Evolutionary conservation across 805 yeast genomes (phyloP).

Genomic region (Kuraishia capsulata): DNA sequence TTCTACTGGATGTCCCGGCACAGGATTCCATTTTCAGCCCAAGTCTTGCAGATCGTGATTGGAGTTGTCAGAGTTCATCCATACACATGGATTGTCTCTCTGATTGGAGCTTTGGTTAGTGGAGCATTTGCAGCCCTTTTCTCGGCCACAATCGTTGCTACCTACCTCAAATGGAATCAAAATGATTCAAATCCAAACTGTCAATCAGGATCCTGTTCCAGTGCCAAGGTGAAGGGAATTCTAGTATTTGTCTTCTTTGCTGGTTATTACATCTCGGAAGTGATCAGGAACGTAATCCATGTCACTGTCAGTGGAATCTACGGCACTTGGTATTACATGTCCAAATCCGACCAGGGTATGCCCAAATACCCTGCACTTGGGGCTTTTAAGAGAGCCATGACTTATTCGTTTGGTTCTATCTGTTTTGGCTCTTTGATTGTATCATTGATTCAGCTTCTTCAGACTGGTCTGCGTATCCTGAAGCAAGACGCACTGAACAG

Average conservation of each 20-base stretch:
- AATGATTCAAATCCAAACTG: conserved; percentile 41
- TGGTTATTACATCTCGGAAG: conserved; percentile 78
- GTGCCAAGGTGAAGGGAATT: conserved; percentile 56
- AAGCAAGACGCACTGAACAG: conserved; percentile 24
- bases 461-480: conserved; percentile 41
- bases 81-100: conserved; percentile 47
- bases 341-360: conserved; percentile 65
- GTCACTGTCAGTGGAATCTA: conserved; percentile 69
- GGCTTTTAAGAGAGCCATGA: conserved; percentile 41
- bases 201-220: conserved; percentile 39
- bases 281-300: conserved; percentile 65
- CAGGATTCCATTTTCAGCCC: conserved; percentile 68
- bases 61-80: conserved; percentile 65
- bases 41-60: conserved; percentile 56
- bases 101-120: conserved; percentile 48
- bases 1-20: conserved; percentile 65
- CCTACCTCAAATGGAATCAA: conserved; percentile 62
- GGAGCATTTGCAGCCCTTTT: conserved; percentile 61
- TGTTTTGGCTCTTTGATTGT: conserved; percentile 44
- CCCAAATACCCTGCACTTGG: conserved; percentile 70
- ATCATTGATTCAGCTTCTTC: conserved; percentile 61
- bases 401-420: conserved; percentile 11
- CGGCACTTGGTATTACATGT: conserved; percentile 79
- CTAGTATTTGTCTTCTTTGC: conserved; percentile 68
- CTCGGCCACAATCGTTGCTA: conserved; percentile 59